Percentiles rank a stretch among this genome's conserved stretches.
Evolutionary conservation across 225 moss, liverwort and hornwort genomes (phyloP).

Genomic region (Neckera pumila): DNA sequence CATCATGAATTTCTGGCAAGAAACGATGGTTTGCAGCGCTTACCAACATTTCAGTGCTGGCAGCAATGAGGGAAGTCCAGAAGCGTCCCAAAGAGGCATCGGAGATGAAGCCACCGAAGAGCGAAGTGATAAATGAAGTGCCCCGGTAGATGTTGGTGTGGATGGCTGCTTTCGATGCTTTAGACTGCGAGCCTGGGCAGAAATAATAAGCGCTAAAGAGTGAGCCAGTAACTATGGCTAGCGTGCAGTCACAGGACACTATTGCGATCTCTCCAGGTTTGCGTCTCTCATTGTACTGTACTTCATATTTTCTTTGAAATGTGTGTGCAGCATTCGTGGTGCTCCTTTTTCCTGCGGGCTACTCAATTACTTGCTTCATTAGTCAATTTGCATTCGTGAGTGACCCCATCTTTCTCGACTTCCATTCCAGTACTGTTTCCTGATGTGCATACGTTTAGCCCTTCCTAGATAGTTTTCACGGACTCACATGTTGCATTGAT

Average conservation of each 20-base stretch:
- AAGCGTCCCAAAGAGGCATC: slow-evolving; percentile 69
- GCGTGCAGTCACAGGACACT: slow-evolving; percentile 6
- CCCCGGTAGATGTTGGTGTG: slow-evolving; percentile 58
- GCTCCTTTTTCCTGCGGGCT: background rate
- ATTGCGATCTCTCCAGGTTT: slow-evolving; percentile 20
- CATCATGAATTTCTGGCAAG: background rate
- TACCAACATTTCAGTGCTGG: slow-evolving; percentile 25
- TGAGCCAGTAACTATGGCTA: background rate
- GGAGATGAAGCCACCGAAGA: slow-evolving; percentile 59
- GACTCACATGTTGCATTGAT: background rate
- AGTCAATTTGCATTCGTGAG: background rate
- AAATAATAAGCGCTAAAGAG: background rate
- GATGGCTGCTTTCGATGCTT: slow-evolving; percentile 22
- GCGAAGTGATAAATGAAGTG: slow-evolving; percentile 42
- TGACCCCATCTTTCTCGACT: background rate
- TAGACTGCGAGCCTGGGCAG: background rate
- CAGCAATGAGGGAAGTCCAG: slow-evolving; percentile 40
- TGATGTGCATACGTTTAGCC: background rate
- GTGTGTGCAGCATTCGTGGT: background rate
- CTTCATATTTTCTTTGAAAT: background rate
- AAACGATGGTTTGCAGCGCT: background rate
- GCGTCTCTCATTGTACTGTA: background rate
- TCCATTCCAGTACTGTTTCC: background rate
- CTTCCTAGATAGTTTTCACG: background rate
- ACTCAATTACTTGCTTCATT: background rate